These are phyloP conservation scores for Vicia faba DNA, from an alignment of 306 rosid species.

Conservation along the genomic window DNA sequence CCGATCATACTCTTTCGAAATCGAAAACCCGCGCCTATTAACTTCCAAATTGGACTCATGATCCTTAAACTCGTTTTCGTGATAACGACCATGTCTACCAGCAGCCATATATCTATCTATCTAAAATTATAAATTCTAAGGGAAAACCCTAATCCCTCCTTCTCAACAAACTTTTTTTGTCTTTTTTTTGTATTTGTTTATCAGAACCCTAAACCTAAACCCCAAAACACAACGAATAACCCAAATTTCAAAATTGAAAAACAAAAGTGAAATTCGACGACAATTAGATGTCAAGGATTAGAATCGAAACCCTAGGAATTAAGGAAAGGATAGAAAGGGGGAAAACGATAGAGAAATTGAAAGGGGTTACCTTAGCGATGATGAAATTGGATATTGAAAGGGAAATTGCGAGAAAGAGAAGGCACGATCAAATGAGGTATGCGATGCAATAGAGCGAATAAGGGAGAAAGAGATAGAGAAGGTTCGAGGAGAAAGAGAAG, in stretches of 20 bases:
- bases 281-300: conserved; percentile 30
- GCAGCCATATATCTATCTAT: conserved; percentile 70
- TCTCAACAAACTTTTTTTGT: background rate
- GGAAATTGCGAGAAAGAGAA: conserved; percentile 18
- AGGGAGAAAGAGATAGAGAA: conserved; percentile 2
- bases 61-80: conserved; percentile 70
- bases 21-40: conserved; percentile 44
- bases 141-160: conserved; percentile 40
- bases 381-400: conserved; percentile 30
- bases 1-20: conserved; percentile 62
- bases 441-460: conserved; percentile 26
- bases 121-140: conserved; percentile 27
- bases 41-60: conserved; percentile 67
- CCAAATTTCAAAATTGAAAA: conserved; percentile 1
- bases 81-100: conserved; percentile 85
- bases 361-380: conserved; percentile 33
- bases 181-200: background rate
- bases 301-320: conserved; percentile 52
- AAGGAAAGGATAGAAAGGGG: background rate
- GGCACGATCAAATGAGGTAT: conserved; percentile 25
- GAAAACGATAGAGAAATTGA: conserved; percentile 16
- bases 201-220: conserved; percentile 52
- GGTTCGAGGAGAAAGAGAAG: background rate
- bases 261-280: conserved; percentile 34
- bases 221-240: conserved; percentile 41